Evolutionary conservation across 2,329 filamentous ascomycete genomes (phyloP).

Genomic region (Ophiostoma sp.): DNA sequence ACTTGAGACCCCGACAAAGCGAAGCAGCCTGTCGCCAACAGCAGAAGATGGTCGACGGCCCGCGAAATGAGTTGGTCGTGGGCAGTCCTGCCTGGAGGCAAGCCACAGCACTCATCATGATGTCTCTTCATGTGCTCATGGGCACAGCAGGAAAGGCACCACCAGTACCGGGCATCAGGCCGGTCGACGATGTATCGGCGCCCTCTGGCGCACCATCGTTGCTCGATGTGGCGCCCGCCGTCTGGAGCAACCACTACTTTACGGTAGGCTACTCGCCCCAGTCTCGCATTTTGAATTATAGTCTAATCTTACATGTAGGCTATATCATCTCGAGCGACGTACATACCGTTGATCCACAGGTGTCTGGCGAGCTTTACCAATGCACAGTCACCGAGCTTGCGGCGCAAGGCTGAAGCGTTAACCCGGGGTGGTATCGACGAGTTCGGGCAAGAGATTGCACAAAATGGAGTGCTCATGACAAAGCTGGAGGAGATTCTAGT

Average conservation of each 20-base stretch:
- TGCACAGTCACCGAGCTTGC: conserved; percentile 27
- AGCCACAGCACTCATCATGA: conserved; percentile 7
- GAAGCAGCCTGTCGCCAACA: not conserved
- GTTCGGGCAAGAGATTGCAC: not conserved
- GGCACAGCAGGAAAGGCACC: conserved; percentile 8
- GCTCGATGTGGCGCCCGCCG: conserved; percentile 30
- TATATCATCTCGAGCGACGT: conserved; percentile 12
- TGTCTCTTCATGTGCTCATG: conserved; percentile 10
- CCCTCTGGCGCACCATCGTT: conserved; percentile 18
- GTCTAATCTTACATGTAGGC: not conserved
- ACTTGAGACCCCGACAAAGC: not conserved
- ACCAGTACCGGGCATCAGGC: conserved; percentile 11
- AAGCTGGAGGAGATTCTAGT: conserved; percentile 27
- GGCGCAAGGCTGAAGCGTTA: conserved; percentile 22
- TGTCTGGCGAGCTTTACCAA: conserved; percentile 24
- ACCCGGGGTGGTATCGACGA: not conserved
- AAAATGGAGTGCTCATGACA: not conserved
- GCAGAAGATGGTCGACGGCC: too few relatives aligned
- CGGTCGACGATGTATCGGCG: not conserved
- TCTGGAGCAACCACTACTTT: conserved; percentile 30
- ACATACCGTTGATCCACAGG: conserved; percentile 25
- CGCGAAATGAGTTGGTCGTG: not conserved
- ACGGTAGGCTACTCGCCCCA: conserved; percentile 14
- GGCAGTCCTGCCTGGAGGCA: not conserved
- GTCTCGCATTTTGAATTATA: not conserved